Base-by-base conservation (phyloP, 1,284 basidiomycete species). In the Irpex lacteus region DNA sequence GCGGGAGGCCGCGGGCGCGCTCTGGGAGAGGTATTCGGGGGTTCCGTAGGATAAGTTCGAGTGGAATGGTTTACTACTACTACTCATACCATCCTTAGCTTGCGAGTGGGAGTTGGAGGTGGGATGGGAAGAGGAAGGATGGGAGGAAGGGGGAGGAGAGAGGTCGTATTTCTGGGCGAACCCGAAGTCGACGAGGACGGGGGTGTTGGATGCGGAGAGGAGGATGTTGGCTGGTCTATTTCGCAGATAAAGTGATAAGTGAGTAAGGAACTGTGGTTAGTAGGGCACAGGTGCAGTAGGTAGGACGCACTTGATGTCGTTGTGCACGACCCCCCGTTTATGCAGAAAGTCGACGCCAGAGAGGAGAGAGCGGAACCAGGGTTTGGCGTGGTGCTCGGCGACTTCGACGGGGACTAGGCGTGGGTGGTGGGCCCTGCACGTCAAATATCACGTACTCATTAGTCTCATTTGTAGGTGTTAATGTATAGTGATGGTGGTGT, bases 11-110 rank as follows among this genome's bases (percentile, higher is more conserved):
- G 53, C 88, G 85, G 1, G 95, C 94, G 6, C 96, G 87, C 73
- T 95, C 92, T 0, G 95, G 95, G 92, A 91, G 6, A 97, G 85
- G 74, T 96, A 96, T 91, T 97, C 95, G 50, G 95, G 95, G 4
- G 95, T 96, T 13, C 95, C 95, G 78, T 95, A 96, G 1, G 88
- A 88, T 52, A 95, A 83, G 69, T 90, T 91, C 69, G 90, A 92
- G 65, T 91, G 85, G 79, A 96, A 96, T 0, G 32, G 32, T 34
- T 34, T 34, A 6, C 32, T 34, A 34, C 32, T 34, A 6, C 32
- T 34, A 34, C 32, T 34, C 32, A 34, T 34, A 34, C 32, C 32
- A 26, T 26, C 26, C 26, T 26, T 26, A 26, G 21, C 21, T 26
- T 26, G 21, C 21, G 21, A 26, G 21, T 26, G 21, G 21, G 21